Base-by-base conservation (phyloP, 2,329 filamentous ascomycete species). In the Monilinia fructicola region DNA sequence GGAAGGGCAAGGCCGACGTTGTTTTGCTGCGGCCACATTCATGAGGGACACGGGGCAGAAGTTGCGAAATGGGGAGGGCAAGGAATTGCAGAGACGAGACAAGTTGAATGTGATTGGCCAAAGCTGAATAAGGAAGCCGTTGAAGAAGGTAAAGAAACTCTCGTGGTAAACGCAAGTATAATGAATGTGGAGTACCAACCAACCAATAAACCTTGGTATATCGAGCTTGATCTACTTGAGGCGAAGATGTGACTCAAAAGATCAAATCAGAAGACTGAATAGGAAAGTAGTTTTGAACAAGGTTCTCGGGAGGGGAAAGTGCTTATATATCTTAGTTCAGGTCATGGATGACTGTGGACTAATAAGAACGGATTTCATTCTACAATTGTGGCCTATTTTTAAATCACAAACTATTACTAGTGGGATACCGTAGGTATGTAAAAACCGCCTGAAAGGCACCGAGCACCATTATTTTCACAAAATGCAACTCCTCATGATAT, bases 1-100 rank as follows among this genome's bases (percentile, higher is more conserved):
- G 75, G 78, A 63, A 78, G 84, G 7, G 81, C 80, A 12, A 78
- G 77, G 61, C 87, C 87, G 0, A 74, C 76, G 3, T 61, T 89
- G n/a, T 84, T 88, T 73, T 84, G 84, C 69, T 89, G 87, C 72
- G 86, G 86, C 0, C 86, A 88, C 76, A 87, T 88, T 23, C 85
- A 87, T 71, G 83, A 85, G 70, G 81, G 78, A 0, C 89, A 85
- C 84, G 87, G 87, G 3, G 82, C 79, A 0, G 82, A 81, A 64
- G 69, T 84, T 2, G 80, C 85, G 0, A 76, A 77, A 0, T 89
- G 86, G 87, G 75, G 78, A 85, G 87, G 72, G 83, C 85, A 72
- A 83, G 78, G 0, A 81, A 81, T 59, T 4, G 18, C 11, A 3
- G 23, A 28, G 6, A 55, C 4, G 21, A 53, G 31, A 16, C 26